Conservation (phyloP, 176 grass and related monocot genomes). For the Olyra latifolia region DNA sequence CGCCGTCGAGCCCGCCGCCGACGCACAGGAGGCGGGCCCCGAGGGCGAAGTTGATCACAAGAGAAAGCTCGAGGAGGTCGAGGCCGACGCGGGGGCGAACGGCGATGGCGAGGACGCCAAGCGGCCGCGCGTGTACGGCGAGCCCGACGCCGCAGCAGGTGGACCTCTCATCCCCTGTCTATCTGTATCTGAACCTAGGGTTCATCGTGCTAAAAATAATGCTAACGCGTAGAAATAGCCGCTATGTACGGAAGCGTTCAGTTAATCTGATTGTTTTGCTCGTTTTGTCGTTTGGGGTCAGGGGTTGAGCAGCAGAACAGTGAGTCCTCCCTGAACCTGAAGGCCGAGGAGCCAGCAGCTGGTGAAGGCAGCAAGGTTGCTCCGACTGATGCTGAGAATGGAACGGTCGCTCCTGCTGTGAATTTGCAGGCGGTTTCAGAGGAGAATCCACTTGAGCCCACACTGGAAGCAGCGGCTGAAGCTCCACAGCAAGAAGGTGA, state of each 20-base stretch:
- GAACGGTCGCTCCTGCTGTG: slow-evolving; percentile 1
- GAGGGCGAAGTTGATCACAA: slow-evolving; percentile 44
- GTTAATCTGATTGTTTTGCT: not conserved
- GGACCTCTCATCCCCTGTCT: not conserved
- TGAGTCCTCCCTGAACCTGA: not conserved
- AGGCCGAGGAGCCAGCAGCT: slow-evolving; percentile 14
- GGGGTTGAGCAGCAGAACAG: slow-evolving; percentile 20
- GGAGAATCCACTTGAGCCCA: slow-evolving; percentile 14
- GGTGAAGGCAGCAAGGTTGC: not conserved
- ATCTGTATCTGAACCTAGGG: not conserved
- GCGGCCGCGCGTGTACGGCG: slow-evolving; percentile 47
- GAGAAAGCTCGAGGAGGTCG: slow-evolving; percentile 52
- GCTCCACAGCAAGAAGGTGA: slow-evolving; percentile 35
- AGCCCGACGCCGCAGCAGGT: slow-evolving; percentile 46
- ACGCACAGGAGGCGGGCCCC: too few relatives aligned
- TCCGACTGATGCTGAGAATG: slow-evolving; percentile 31
- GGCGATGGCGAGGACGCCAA: slow-evolving; percentile 44
- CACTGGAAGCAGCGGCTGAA: slow-evolving; percentile 20
- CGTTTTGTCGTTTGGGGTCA: slow-evolving; percentile 9
- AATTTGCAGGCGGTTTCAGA: not conserved
- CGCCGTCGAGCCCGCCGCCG: too few relatives aligned
- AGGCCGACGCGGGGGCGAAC: slow-evolving; percentile 37
- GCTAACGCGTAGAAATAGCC: too few relatives aligned
- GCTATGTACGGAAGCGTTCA: too few relatives aligned
- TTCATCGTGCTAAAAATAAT: not conserved